Evolutionary conservation across 106 monocot species (phyloP).

Genomic region (Acanthochlamys bracteata): DNA sequence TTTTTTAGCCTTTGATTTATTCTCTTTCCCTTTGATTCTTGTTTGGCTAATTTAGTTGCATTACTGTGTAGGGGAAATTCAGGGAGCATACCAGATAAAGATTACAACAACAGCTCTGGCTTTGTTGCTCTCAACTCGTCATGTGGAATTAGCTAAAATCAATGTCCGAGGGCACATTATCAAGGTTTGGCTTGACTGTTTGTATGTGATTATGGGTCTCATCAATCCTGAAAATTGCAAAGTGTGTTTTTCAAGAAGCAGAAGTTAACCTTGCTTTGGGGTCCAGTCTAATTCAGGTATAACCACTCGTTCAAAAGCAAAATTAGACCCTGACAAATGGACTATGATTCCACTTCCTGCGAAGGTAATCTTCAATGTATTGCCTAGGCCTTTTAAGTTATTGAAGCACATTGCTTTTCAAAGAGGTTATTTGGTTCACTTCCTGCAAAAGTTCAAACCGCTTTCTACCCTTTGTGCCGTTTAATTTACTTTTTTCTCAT

Average conservation of each 20-base stretch:
- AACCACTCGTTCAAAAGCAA: constrained; percentile 86
- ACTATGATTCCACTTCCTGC: constrained; percentile 66
- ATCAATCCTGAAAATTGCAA: too few relatives aligned
- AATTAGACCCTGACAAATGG: constrained; percentile 69
- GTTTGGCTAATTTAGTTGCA: too few relatives aligned
- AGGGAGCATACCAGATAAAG: constrained; percentile 95
- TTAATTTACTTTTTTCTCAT: too few relatives aligned
- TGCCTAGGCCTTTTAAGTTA: too few relatives aligned
- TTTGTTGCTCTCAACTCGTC: constrained; percentile 54
- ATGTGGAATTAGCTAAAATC: constrained; percentile 56
- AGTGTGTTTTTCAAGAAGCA: too few relatives aligned
- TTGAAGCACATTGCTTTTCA: too few relatives aligned
- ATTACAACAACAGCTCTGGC: constrained; percentile 86
- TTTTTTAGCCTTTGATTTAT: too few relatives aligned
- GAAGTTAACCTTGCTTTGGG: constrained; percentile 9
- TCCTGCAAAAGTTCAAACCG: not conserved
- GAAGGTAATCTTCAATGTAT: constrained; percentile 53
- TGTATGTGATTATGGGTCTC: too few relatives aligned
- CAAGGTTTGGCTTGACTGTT: constrained; percentile 34
- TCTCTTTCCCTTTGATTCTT: too few relatives aligned
- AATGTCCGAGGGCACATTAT: constrained; percentile 74
- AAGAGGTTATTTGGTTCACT: not conserved
- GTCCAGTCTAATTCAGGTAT: constrained; percentile 73
- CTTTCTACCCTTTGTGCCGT: too few relatives aligned
- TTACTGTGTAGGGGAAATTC: constrained; percentile 71